A percentile compares a stretch with the other conserved stretches of the same genome.
phyloP scores from a whole-genome alignment of 768 basidiomycete species.

The Boletus pseudopeckii region DNA sequence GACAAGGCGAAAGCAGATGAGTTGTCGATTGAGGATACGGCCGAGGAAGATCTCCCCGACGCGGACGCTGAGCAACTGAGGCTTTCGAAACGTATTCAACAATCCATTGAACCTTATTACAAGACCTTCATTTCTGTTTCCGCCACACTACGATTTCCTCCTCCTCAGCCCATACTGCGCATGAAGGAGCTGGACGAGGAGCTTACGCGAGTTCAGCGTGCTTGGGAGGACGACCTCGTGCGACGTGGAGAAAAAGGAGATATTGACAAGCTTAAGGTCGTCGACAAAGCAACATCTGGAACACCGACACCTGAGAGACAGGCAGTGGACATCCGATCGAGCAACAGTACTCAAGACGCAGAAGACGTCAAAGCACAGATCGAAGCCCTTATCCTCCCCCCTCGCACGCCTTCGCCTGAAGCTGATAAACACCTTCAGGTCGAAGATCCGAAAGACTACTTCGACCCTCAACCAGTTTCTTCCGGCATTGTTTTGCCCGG shows the following conservation, averaged over 20 bases:
- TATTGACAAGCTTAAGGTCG: constrained; percentile 13
- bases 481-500: constrained; percentile 29
- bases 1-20: constrained; percentile 11
- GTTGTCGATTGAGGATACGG: constrained; percentile 25
- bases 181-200: constrained; percentile 89
- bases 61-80: constrained; percentile 69
- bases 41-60: constrained; percentile 52
- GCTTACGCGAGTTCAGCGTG: constrained; percentile 62
- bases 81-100: constrained; percentile 74
- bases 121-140: constrained; percentile 92
- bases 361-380: constrained; percentile 68
- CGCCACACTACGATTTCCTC: constrained; percentile 86
- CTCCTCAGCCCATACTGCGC: constrained; percentile 80
- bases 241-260: constrained; percentile 64
- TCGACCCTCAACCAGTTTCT: constrained; percentile 35
- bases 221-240: constrained; percentile 87
- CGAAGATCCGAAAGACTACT: constrained; percentile 41
- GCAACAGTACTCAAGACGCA: constrained; percentile 24
- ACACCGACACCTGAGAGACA: constrained; percentile 32
- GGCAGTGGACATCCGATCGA: constrained; percentile 1
- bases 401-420: constrained; percentile 39
- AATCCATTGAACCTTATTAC: constrained; percentile 79
- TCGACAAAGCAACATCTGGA: constrained; percentile 17
- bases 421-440: constrained; percentile 24
- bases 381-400: constrained; percentile 44